Evolutionary conservation across 768 basidiomycete genomes (phyloP), one percentile per base, ranked within the genome.

Genomic region (Favolaschia claudopus): DNA sequence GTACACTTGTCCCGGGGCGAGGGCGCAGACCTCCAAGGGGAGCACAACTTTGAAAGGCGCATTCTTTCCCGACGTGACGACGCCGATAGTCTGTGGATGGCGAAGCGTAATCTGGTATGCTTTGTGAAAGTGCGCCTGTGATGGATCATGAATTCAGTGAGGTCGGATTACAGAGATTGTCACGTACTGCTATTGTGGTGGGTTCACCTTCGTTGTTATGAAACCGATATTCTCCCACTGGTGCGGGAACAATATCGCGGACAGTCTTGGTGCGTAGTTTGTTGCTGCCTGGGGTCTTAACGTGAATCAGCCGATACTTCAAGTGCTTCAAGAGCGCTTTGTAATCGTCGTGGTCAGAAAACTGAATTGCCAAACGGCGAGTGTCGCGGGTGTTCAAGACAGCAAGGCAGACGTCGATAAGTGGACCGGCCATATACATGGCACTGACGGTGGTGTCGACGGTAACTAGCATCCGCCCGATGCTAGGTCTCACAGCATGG

Each of bases 1-100:
- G 60, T 73, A 83, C 1, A 79, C 60, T 42, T 82, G 82, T 3
- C 76, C 70, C 0, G 74, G 70, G 0, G 70, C 50, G 29, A 82
- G 43, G 2, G 52, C 20, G 45, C 78, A 80, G 1, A 81, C 44
- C 50, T 82, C 81, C 1, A 77, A 72, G 0, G 81, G 81, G 8
- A 82, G 55, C 20, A 70, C 66, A 7, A 63, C 70, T 0, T 67
- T 58, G 38, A 60, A 62, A 14, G 59, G 64, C 12, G 62, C 56
- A 5, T 64, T 64, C 33, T 69, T n/a, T 33, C 58, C 69, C 1
- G 62, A 63, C 13, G 63, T 65, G 10, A 54, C 52, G 33, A 80
- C 51, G 13, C 73, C 77, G 33, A 76, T 58, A 4, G 69, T 69
- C 2, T 70, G 70, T 0, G 78, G 78, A 48, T 60, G 62, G 10